phyloP scores from a whole-genome alignment of 495 filamentous ascomycete species.

The Talaromyces ruber region DNA sequence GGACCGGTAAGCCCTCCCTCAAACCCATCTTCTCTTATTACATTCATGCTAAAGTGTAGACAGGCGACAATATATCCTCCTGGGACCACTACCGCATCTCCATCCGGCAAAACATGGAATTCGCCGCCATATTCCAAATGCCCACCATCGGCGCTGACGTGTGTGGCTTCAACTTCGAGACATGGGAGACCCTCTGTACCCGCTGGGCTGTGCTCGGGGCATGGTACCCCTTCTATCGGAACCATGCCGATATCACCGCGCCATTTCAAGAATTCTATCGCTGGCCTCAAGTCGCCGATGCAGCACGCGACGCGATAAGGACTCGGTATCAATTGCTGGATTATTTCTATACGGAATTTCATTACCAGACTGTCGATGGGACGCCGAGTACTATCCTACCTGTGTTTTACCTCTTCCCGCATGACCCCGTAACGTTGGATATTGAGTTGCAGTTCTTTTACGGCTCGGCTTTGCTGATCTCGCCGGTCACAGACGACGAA shows the following conservation, averaged over 20 bases:
- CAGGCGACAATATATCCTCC: constrained; percentile 69
- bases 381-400: constrained; percentile 55
- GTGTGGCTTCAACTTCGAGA: constrained; percentile 67
- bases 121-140: constrained; percentile 73
- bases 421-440: constrained; percentile 49
- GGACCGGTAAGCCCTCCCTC: constrained; percentile 50
- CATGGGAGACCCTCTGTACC: constrained; percentile 74
- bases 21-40: neutral
- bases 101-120: constrained; percentile 63
- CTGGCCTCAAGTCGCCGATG: constrained; percentile 56
- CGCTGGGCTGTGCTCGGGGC: constrained; percentile 76
- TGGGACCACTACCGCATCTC: constrained; percentile 67
- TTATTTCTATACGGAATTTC: constrained; percentile 74
- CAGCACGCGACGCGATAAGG: constrained; percentile 62
- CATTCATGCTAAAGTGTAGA: constrained; percentile 20
- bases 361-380: constrained; percentile 54
- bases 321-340: constrained; percentile 70
- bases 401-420: constrained; percentile 63
- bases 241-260: constrained; percentile 52
- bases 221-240: constrained; percentile 77
- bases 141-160: constrained; percentile 82
- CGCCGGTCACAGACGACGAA: constrained; percentile 58
- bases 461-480: constrained; percentile 60
- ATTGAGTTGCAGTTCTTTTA: constrained; percentile 69
- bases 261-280: constrained; percentile 72